Conservation (phyloP, 2,329 filamentous ascomycete genomes). For the Venturia aucupariae region DNA sequence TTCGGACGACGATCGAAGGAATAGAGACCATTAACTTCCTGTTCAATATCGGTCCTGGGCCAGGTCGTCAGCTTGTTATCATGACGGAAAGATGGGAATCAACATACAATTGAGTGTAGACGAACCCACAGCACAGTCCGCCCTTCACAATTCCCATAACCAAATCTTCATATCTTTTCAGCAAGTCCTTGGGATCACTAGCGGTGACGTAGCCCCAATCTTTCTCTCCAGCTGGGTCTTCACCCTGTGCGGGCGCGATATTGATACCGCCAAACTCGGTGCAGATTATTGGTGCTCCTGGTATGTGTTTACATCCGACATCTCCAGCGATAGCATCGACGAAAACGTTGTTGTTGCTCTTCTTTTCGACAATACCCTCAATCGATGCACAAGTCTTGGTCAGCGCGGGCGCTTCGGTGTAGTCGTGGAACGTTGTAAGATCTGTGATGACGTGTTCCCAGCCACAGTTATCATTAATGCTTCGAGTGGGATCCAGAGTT, state of each 20-base stretch:
- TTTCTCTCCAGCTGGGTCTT: conserved; percentile 31
- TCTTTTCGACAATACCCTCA: conserved; percentile 44
- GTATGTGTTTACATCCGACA: conserved; percentile 34
- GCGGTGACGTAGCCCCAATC: conserved; percentile 65
- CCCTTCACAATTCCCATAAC: conserved; percentile 48
- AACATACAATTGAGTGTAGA: conserved; percentile 48
- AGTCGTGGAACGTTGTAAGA: conserved; percentile 60
- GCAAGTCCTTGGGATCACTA: conserved; percentile 48
- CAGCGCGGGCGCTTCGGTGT: conserved; percentile 49
- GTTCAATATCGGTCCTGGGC: conserved; percentile 45
- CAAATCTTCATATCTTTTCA: conserved; percentile 49
- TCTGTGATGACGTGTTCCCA: conserved; percentile 62
- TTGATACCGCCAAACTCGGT: conserved; percentile 62
- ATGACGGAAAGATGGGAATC: not conserved
- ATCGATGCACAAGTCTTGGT: conserved; percentile 45
- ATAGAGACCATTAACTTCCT: conserved; percentile 60
- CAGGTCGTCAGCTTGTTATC: not conserved
- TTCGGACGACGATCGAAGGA: conserved; percentile 53
- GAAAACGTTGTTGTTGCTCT: conserved; percentile 48
- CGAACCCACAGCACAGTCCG: conserved; percentile 52
- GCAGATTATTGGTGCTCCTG: conserved; percentile 53
- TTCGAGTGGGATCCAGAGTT: conserved; percentile 51
- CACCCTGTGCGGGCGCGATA: conserved; percentile 42
- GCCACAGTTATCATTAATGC: conserved; percentile 54
- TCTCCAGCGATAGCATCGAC: conserved; percentile 31